Evolutionary conservation across 805 yeast species (phyloP).

Genomic region (Yamadazyma akitaensis): DNA sequence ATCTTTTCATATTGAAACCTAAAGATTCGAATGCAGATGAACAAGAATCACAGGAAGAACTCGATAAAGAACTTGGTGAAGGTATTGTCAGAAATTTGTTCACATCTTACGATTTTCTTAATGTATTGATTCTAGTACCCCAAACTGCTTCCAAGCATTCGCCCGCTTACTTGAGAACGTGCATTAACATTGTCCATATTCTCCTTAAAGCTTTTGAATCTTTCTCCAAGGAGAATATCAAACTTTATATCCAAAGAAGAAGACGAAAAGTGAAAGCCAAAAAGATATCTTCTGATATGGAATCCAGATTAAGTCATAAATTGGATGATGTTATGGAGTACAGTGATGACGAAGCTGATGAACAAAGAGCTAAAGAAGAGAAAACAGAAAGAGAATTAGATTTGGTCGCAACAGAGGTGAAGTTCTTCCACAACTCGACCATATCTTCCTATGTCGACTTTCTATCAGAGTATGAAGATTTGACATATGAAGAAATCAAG

Average conservation of each 20-base stretch:
- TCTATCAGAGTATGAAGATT: slow-evolving; percentile 58
- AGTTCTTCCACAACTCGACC: slow-evolving; percentile 55
- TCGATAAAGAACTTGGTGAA: slow-evolving; percentile 45
- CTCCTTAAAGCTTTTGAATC: slow-evolving; percentile 65
- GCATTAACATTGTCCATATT: slow-evolving; percentile 63
- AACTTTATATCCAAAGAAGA: slow-evolving; percentile 45
- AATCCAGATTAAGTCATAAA: slow-evolving; percentile 13
- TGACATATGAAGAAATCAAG: slow-evolving; percentile 57
- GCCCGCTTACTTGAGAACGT: slow-evolving; percentile 54
- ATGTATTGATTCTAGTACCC: slow-evolving; percentile 56
- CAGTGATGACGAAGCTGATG: slow-evolving; percentile 33
- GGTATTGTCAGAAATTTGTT: slow-evolving; percentile 68
- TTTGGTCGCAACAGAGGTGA: slow-evolving; percentile 36
- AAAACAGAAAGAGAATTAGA: slow-evolving; percentile 48
- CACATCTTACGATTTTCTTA: slow-evolving; percentile 58
- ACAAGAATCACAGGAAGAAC: slow-evolving; percentile 40
- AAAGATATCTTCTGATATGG: slow-evolving; percentile 22
- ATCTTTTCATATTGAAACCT: slow-evolving; percentile 34
- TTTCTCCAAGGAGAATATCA: slow-evolving; percentile 55
- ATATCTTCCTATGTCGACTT: slow-evolving; percentile 64
- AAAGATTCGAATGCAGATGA: slow-evolving; percentile 34
- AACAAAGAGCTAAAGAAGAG: slow-evolving; percentile 31
- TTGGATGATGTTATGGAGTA: slow-evolving; percentile 26
- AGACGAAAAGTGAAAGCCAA: slow-evolving; percentile 31
- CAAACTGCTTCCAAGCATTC: slow-evolving; percentile 62